These are phyloP conservation scores for Neurospora pannonica DNA, from an alignment of 495 filamentous ascomycete species.

Conservation along the genomic window DNA sequence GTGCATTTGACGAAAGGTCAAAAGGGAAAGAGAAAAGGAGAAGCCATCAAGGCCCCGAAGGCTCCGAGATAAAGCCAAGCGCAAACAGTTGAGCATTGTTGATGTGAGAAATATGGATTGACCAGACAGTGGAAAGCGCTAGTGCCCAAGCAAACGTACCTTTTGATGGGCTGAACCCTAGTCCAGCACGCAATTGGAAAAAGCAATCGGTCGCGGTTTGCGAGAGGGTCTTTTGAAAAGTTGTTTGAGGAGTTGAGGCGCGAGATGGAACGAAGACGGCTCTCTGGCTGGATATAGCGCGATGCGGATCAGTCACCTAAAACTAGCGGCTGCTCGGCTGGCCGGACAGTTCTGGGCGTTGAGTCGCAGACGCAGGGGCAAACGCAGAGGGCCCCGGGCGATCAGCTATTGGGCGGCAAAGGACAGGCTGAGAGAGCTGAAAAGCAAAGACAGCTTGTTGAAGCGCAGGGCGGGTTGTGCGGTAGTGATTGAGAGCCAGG, in stretches of 20 bases:
- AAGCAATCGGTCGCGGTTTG: background rate
- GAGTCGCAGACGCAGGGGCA: background rate
- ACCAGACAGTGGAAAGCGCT: background rate
- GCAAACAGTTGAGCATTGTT: background rate
- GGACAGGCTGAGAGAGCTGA: background rate
- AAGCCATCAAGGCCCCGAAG: background rate
- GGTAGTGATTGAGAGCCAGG: background rate
- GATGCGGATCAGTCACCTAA: background rate
- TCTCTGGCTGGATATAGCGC: background rate
- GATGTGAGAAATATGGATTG: background rate
- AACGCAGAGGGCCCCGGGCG: background rate
- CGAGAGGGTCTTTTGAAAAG: background rate
- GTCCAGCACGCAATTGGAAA: background rate
- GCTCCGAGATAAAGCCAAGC: background rate
- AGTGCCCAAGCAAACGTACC: background rate
- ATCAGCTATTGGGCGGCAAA: background rate
- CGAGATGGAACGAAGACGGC: background rate
- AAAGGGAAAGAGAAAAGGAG: background rate
- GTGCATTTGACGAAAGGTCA: background rate
- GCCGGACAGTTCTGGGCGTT: background rate
- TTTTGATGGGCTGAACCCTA: background rate
- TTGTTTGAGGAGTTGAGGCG: background rate
- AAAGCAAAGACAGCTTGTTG: background rate
- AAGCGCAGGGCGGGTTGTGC: background rate
- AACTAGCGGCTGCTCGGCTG: background rate